These are phyloP conservation scores for Discostella stelligera DNA, from an alignment of 352 stramenopile genomes.

Conservation along the genomic window DNA sequence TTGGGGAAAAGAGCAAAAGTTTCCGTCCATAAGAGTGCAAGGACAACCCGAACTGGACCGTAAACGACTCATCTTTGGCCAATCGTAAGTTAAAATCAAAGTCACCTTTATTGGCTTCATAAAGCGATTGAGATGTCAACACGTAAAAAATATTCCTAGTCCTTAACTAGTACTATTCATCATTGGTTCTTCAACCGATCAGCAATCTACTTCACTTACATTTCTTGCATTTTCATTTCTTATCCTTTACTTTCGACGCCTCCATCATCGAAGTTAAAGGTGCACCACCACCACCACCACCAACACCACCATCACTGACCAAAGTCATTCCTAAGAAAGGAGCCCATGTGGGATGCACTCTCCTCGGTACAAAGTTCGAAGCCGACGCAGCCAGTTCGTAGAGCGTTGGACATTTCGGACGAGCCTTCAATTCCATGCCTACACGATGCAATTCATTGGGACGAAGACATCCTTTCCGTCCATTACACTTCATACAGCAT, in stretches of 20 bases:
- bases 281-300: neutral
- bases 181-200: too few species aligned
- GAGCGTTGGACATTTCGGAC: conserved; percentile 57
- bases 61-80: too few species aligned
- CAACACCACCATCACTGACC: neutral
- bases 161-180: too few species aligned
- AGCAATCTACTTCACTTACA: too few species aligned
- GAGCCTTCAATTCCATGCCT: conserved; percentile 61
- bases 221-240: neutral
- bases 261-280: neutral
- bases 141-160: too few species aligned
- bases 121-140: too few species aligned
- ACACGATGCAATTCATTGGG: conserved; percentile 48
- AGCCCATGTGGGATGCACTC: conserved; percentile 72
- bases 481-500: conserved; percentile 80
- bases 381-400: conserved; percentile 65
- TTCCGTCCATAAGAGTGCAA: too few species aligned
- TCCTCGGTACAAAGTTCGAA: conserved; percentile 61
- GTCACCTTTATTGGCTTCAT: too few species aligned
- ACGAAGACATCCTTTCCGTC: conserved; percentile 72
- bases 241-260: neutral
- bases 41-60: too few species aligned
- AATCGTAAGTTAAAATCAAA: too few species aligned
- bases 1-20: too few species aligned
- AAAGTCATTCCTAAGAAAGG: conserved; percentile 59